Percentiles rank a stretch among this genome's conserved stretches.
These are phyloP conservation scores for Venturiaceae sp. DNA, from an alignment of 2,329 filamentous ascomycete genomes.

Conservation along the genomic window DNA sequence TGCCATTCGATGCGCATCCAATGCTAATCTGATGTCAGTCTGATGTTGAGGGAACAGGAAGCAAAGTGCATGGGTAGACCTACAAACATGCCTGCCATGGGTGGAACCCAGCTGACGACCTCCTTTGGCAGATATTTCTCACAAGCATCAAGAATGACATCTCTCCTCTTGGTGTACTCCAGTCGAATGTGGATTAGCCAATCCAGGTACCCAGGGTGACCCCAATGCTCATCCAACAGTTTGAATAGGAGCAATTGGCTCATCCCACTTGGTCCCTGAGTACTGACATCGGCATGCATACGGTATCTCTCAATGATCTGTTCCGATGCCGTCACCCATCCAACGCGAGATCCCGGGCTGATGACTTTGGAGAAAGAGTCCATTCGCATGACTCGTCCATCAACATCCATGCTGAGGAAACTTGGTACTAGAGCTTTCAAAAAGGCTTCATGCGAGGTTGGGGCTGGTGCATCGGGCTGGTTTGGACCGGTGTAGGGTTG, in stretches of 20 bases:
- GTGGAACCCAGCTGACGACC: constrained; percentile 69
- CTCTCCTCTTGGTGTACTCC: constrained; percentile 71
- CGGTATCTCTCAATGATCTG: constrained; percentile 77
- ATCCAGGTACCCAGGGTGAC: constrained; percentile 76
- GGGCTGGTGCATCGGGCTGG: constrained; percentile 42
- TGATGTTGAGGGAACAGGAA: neutral
- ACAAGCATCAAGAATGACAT: constrained; percentile 70
- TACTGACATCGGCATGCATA: constrained; percentile 72
- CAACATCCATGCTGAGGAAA: constrained; percentile 68
- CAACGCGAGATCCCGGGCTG: constrained; percentile 68
- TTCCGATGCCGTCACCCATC: constrained; percentile 83
- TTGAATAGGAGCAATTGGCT: constrained; percentile 80
- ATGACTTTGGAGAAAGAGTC: constrained; percentile 93
- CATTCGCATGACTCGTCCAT: constrained; percentile 81
- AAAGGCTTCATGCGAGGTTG: constrained; percentile 60
- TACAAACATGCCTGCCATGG: constrained; percentile 90
- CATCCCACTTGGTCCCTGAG: constrained; percentile 78
- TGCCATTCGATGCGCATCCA: constrained; percentile 63
- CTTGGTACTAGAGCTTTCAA: constrained; percentile 63
- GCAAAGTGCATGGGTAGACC: constrained; percentile 37
- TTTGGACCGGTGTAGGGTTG: constrained; percentile 21
- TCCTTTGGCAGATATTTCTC: constrained; percentile 65
- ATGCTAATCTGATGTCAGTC: constrained; percentile 35
- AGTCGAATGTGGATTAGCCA: constrained; percentile 79
- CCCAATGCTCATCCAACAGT: constrained; percentile 88